Evolutionary conservation across 2,329 filamentous ascomycete species (phyloP).

Genomic region (Dothistroma septosporum): DNA sequence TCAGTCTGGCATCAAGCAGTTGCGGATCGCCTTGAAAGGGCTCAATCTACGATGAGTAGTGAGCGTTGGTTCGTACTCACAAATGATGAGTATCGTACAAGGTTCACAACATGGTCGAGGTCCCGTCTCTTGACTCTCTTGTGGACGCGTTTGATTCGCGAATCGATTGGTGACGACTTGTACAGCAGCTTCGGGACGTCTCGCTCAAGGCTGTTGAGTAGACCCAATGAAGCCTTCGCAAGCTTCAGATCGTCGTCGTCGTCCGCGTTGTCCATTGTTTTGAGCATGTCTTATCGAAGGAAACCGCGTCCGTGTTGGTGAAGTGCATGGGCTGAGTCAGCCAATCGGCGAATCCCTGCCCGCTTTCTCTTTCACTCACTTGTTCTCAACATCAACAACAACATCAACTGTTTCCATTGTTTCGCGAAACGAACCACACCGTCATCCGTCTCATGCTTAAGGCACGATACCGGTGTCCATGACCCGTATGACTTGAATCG

Average conservation of each 20-base stretch:
- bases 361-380: no score
- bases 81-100: slow-evolving; percentile 25
- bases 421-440: no score
- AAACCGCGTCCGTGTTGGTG: background rate
- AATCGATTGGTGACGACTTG: slow-evolving; percentile 29
- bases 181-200: slow-evolving; percentile 45
- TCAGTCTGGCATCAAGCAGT: slow-evolving; percentile 79
- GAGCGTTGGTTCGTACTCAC: slow-evolving; percentile 11
- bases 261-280: slow-evolving; percentile 15
- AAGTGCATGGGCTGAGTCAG: background rate
- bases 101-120: slow-evolving; percentile 38
- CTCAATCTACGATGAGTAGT: slow-evolving; percentile 56
- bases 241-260: slow-evolving; percentile 46
- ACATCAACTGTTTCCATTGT: no score
- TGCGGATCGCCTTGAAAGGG: slow-evolving; percentile 95
- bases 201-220: slow-evolving; percentile 33
- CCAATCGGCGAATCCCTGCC: no score
- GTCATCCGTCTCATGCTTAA: no score
- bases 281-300: background rate
- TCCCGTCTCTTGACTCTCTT: slow-evolving; percentile 39
- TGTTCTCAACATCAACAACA: no score
- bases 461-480: no score
- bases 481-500: no score
- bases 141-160: slow-evolving; percentile 31
- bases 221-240: slow-evolving; percentile 39